Conservation (phyloP, 495 filamentous ascomycete species). For the Annulohypoxylon bovei region DNA sequence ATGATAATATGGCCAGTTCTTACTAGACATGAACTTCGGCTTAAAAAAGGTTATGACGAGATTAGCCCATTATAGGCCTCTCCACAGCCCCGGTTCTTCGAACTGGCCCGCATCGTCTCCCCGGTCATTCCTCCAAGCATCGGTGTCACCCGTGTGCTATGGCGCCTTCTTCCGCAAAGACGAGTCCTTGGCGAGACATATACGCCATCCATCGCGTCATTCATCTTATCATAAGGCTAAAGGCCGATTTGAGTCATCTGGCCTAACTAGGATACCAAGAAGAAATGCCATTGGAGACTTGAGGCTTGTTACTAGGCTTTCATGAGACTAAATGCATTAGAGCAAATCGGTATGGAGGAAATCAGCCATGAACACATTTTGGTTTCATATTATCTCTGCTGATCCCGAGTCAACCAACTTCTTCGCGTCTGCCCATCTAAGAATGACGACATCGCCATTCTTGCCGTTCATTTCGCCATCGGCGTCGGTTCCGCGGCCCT, state of each 20-base stretch:
- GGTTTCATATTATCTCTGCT: slow-evolving; percentile 79
- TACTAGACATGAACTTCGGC: neutral
- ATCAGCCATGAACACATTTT: neutral
- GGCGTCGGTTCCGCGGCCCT: slow-evolving; percentile 66
- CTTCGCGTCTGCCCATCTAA: slow-evolving; percentile 86
- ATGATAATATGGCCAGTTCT: neutral
- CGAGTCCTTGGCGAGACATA: neutral
- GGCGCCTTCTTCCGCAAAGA: neutral
- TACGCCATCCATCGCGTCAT: too few relatives aligned
- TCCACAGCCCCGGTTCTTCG: neutral
- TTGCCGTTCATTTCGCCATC: slow-evolving; percentile 68
- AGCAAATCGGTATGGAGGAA: neutral
- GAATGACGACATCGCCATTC: slow-evolving; percentile 86
- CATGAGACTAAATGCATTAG: neutral
- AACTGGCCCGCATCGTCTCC: neutral
- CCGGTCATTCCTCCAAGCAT: neutral
- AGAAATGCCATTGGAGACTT: neutral
- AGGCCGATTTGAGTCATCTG: too few relatives aligned
- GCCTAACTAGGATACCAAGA: too few relatives aligned
- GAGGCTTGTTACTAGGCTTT: neutral
- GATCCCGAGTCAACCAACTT: slow-evolving; percentile 74
- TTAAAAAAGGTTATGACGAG: neutral
- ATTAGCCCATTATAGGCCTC: neutral
- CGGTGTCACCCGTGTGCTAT: neutral
- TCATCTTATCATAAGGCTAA: neutral